Evolutionary conservation across 2,329 filamentous ascomycete species (phyloP), one percentile per base, ranked within the genome.

Genomic region (Aspergillus sp.): DNA sequence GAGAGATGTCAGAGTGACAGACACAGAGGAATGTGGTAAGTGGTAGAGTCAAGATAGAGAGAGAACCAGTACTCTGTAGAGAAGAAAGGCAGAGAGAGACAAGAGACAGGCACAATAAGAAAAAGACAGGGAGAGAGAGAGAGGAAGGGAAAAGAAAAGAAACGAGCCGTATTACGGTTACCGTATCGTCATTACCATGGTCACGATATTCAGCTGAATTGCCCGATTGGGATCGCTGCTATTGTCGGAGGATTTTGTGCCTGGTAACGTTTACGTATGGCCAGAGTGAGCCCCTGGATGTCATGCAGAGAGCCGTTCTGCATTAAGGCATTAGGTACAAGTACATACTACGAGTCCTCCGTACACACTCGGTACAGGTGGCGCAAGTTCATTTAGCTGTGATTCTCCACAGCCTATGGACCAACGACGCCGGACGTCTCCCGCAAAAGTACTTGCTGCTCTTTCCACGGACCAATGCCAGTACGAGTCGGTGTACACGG

Each of bases 191-290:
- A n/a, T 26, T 7, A 19, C 19, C 19, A 19, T 35, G 33, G 33
- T 7, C 2, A 35, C 5, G 36, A 32, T 32, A 9, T 5, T 6
- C 30, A 6, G 30, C 6, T 32, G 30, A 9, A 32, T 32, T 32
- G 30, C 30, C 30, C 30, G 30, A 6, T 32, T 9, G 30, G 30
- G 30, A 2, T 32, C 19, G 30, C 30, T 32, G 30, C 19, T 19
- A 19, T 19, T 19, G 19, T 57, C 51, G 51, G 53, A 56, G 48
- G 51, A 48, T 52, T 55, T 57, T 51, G 49, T 51, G 52, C 47
- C 19, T 19, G 19, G 19, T 19, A 19, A 19, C 19, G 19, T 19
- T 19, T 19, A 19, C 19, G 19, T 19, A 19, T 19, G 19, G 19
- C 19, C 19, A 19, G 19, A 19, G 19, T 19, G 19, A 19, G 19